Base-by-base conservation (phyloP, 116 monocot genomes). In the Cymodocea nodosa region DNA sequence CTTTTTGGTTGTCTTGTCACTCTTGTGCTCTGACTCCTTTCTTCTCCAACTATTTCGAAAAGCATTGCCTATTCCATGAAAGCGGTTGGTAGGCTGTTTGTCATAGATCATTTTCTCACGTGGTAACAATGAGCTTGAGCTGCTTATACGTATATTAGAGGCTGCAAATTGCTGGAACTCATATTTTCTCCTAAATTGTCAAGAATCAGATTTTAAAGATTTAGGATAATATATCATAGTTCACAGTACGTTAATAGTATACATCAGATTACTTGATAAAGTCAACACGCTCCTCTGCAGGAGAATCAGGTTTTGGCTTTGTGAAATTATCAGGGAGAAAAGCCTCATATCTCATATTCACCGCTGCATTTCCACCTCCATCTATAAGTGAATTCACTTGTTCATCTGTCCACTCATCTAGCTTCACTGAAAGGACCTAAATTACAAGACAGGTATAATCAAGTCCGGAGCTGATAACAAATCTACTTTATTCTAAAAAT, bases 331-430 rank as follows among this genome's bases (percentile, higher is more conserved):
- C 83, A 37, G 89, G 89, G n/a, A 93, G 49, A 74, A 76, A 84
- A 57, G 93, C 83, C 78, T 93, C 93, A 63, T 85, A 93, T 78
- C 65, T 79, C 77, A 50, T 75, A 69, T 93, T 93, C 59, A 80
- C 78, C 19, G 75, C 69, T 56, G 36, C 58, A 82, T 93, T 93
- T 51, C 89, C 93, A 72, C 93, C 93, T 16, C 65, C 40, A 49
- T 82, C 73, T 44, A 67, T 67, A 56, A 93, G 67, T 44, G 62
- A 73, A 63, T 93, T 79, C 34, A 93, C 84, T 58, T 84, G 81
- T 70, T 93, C 89, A 67, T 86, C 73, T 6, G 82, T 84, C 93
- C 89, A 93, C 55, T 84, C 84, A 65, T 93, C 93, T 39, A 93
- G 69, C 44, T 93, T 93, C 64, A 93, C 77, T 5, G 93, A 93